These are phyloP conservation scores for Lactuca saligna DNA, from an alignment of 129 eudicot genomes.

Conservation along the genomic window DNA sequence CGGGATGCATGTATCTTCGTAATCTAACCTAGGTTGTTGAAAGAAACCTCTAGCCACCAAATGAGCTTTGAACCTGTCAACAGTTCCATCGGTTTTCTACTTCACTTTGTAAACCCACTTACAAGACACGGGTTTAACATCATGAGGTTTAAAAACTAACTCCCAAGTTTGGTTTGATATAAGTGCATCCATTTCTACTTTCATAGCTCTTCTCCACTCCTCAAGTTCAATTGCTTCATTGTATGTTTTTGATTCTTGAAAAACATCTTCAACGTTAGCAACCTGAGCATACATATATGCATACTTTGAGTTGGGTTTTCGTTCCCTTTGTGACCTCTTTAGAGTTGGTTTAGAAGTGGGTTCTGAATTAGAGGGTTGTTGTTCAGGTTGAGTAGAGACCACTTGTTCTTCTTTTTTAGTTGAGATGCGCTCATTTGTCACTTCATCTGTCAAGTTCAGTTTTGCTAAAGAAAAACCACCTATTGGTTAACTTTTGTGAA, in stretches of 20 bases:
- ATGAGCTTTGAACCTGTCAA: too few relatives aligned
- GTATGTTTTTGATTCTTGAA: neutral
- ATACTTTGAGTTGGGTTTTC: neutral
- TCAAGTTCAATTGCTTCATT: neutral
- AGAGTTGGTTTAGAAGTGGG: neutral
- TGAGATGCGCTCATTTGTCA: too few relatives aligned
- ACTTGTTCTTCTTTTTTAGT: too few relatives aligned
- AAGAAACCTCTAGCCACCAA: neutral
- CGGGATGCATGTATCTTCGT: neutral
- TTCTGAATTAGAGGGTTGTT: neutral
- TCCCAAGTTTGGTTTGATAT: conserved; percentile 11
- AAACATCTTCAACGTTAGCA: neutral
- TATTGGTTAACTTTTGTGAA: too few relatives aligned
- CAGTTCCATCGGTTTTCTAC: too few relatives aligned
- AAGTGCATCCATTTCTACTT: neutral
- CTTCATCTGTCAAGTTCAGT: too few relatives aligned
- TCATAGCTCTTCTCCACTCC: neutral
- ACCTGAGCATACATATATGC: neutral
- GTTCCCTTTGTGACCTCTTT: neutral
- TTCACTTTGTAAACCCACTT: conserved; percentile 1
- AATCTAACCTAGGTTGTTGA: neutral
- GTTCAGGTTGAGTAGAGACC: neutral
- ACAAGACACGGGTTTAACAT: neutral
- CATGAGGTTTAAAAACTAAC: neutral
- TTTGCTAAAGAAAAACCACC: too few relatives aligned